Base-by-base conservation (phyloP, 208 protist genomes). In the Wallacemonas sp. region DNA sequence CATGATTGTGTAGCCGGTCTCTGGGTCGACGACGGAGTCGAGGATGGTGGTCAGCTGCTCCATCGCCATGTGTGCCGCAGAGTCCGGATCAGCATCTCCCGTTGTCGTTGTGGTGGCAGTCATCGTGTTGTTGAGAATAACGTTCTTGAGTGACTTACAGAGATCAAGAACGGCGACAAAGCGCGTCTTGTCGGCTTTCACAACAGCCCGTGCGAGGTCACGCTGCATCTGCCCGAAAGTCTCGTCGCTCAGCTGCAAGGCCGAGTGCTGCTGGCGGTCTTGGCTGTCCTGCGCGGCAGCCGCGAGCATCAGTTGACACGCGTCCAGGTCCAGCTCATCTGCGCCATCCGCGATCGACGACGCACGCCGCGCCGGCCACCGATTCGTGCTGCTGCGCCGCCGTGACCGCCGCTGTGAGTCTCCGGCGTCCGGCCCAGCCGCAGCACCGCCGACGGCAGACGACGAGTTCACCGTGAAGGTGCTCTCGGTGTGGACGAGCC, bases 1-100 rank as follows among this genome's bases (percentile, higher is more conserved):
- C 52, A 65, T 82, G 29, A 85, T 36, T 1, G 80, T 85, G 56
- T 78, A 80, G 33, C 72, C 72, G 14, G 72, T 81, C 9, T 46
- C 43, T n/a, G 39, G 61, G 57, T 85, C 67, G 30, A 71, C 3
- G 5, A 85, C 80, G 26, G n/a, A 43, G 52, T 85, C 74, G 19
- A 85, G 34, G 27, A 85, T 64, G 29, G 63, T 68, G 11, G 29
- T 11, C 16, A 52, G 19, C 17, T 12, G 24, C 0, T 16, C 47
- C 14, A 11, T 29, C 6, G 47, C 46, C 17, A 0, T 44, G 47
- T 8, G 6, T 5, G 36, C 27, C 14, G 8, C 17, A 19, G 0
- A 23, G 11, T 47, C 39, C 26, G 0, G 6, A 0, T 19, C 24
- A 23, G 14, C 38, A 23, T 65, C n/a, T 17, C 21, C 32, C 34